phyloP scores from a whole-genome alignment of 2,329 filamentous ascomycete species.

The Claviceps paspali region DNA sequence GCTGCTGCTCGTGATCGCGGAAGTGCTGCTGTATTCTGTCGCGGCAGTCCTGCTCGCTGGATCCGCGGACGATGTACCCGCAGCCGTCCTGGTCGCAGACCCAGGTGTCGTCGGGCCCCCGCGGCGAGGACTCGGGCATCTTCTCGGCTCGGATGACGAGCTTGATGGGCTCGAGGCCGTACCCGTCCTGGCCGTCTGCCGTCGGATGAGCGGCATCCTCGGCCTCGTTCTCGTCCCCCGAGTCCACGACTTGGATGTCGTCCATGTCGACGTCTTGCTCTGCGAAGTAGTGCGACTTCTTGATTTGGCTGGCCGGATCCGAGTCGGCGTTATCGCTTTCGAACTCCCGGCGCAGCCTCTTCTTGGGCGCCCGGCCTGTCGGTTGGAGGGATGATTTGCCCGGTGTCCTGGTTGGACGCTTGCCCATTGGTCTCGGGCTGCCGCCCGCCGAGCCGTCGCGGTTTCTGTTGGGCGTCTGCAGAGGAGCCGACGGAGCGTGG shows the following conservation, averaged over 20 bases:
- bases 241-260: constrained; percentile 11
- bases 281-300: constrained; percentile 19
- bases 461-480: constrained; percentile 1
- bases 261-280: constrained; percentile 17
- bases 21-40: constrained; percentile 46
- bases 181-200: constrained; percentile 9
- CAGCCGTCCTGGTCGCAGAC: constrained; percentile 50
- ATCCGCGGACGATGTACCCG: constrained; percentile 45
- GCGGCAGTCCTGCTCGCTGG: constrained; percentile 39
- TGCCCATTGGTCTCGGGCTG: constrained; percentile 15
- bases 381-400: constrained; percentile 6
- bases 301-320: constrained; percentile 15
- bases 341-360: constrained; percentile 25
- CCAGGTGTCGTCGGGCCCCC: constrained; percentile 50
- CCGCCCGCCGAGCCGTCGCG: constrained; percentile 11
- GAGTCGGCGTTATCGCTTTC: constrained; percentile 23
- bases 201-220: too few species aligned
- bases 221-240: constrained; percentile 5
- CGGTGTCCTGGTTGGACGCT: constrained; percentile 11
- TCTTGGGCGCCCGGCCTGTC: constrained; percentile 23
- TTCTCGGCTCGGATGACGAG: constrained; percentile 34
- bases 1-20: constrained; percentile 40
- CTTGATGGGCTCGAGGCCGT: constrained; percentile 17
- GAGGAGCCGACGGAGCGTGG: too few species aligned
- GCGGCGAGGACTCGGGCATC: constrained; percentile 31